Base-by-base conservation (phyloP, 1,139 yeast species). In the Scheffersomyces quercinus region DNA sequence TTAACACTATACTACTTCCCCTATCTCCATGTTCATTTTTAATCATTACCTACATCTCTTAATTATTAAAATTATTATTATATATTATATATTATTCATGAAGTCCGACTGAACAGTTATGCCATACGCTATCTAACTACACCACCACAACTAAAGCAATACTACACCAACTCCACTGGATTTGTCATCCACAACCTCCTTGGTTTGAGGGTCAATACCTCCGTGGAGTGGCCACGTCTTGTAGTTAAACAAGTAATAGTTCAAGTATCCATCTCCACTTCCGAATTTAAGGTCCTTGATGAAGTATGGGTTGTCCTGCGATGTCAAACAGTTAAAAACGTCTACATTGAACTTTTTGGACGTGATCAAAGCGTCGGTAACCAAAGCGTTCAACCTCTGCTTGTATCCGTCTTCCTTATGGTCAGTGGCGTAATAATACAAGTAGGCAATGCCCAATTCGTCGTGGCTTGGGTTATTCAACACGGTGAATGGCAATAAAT, bases 81-180 rank as follows among this genome's bases (percentile, higher is more conserved):
- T 20, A 20, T 20, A 20, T 7, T 20, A 20, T 20, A 20, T 20
- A 20, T 20, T 20, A 20, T 20, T 20, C 26, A 20, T 20, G 26
- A 20, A 7, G 26, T 20, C 26, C 26, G 2, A 20, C 26, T 6
- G 26, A 20, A 20, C 26, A 20, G 26, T 7, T 20, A 20, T 20
- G 26, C 8, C 26, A 20, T 20, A 20, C 26, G 26, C 1, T 6
- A 20, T 6, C 26, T 20, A 20, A 20, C 26, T 20, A 20, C 26
- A 2, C 26, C 26, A 20, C 26, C 8, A 20, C 26, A 6, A 20
- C 35, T 62, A 90, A 44, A 91, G 75, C 81, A 93, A 79, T 9
- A 93, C 95, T 28, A 88, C 91, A 51, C 97, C 98, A 32, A 91
- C 79, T 20, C 95, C 96, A 64, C 96, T 89, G 39, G 86, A 77